A percentile compares a stretch with the other conserved stretches of the same genome.
Conservation (phyloP, 163 green algal genomes). For the Coccomyxa subellipsoidea region DNA sequence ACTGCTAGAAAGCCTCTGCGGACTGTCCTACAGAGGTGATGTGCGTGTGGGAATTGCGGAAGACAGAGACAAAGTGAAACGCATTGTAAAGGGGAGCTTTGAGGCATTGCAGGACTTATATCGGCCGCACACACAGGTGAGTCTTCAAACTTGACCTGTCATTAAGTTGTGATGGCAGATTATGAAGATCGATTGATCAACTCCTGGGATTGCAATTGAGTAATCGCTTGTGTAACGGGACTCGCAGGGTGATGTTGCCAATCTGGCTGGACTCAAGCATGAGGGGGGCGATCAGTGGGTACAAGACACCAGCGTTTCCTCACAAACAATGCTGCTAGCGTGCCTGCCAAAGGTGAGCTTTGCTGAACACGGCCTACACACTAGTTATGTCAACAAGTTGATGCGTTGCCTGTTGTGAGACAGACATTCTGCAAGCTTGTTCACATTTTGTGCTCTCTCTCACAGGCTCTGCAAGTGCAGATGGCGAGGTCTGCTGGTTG, state of each 20-base stretch:
- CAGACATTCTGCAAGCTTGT: background rate
- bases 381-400: no score
- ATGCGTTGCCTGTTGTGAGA: no score
- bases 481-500: background rate
- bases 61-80: slow-evolving; percentile 65
- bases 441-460: background rate
- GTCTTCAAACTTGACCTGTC: no score
- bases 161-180: no score
- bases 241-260: background rate
- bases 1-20: slow-evolving; percentile 54
- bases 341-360: background rate
- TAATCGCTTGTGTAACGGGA: no score
- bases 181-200: background rate
- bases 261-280: background rate
- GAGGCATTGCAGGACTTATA: slow-evolving; percentile 11
- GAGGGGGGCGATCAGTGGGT: background rate
- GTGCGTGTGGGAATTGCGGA: slow-evolving; percentile 80
- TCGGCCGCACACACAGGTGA: slow-evolving; percentile 2
- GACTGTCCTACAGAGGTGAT: slow-evolving; percentile 78
- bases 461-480: background rate
- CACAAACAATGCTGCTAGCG: background rate
- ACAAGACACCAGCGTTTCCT: background rate
- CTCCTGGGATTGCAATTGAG: background rate
- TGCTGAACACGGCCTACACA: background rate
- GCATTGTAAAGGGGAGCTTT: slow-evolving; percentile 38